Percentiles rank a stretch among this genome's conserved stretches.
phyloP scores from a whole-genome alignment of 2,329 filamentous ascomycete genomes.

The Escovopsis weberi region DNA sequence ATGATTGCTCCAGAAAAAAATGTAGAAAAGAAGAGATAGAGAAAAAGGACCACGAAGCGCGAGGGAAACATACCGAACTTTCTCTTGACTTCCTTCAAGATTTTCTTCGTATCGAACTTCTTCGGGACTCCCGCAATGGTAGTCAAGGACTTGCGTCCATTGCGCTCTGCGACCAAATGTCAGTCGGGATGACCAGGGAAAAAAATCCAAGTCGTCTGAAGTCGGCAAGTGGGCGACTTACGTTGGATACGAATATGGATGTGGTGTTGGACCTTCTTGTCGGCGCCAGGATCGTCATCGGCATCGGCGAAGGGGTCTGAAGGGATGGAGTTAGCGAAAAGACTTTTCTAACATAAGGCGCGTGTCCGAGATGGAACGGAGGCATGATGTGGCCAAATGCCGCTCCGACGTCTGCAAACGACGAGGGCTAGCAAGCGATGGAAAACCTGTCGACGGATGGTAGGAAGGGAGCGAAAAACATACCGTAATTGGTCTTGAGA shows the following conservation, averaged over 20 bases:
- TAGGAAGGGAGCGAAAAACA: conserved; percentile 21
- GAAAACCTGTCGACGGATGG: neutral
- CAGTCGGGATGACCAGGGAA: conserved; percentile 18
- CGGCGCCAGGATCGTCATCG: conserved; percentile 97
- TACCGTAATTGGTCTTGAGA: conserved; percentile 89
- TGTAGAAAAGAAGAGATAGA: neutral
- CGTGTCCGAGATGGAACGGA: no score
- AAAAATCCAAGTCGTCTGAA: conserved; percentile 1
- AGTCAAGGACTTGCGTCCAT: conserved; percentile 99
- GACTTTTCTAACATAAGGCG: neutral
- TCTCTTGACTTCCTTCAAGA: conserved; percentile 99
- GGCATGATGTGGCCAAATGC: no score
- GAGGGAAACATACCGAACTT: conserved; percentile 61
- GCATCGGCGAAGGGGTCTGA: conserved; percentile 99
- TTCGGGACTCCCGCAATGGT: conserved; percentile 97
- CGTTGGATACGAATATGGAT: conserved; percentile 99
- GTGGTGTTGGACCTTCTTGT: conserved; percentile 91
- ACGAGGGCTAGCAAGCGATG: neutral
- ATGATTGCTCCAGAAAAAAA: neutral
- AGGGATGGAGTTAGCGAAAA: neutral
- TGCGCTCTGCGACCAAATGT: conserved; percentile 60
- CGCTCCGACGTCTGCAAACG: no score
- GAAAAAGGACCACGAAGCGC: no score
- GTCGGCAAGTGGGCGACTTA: conserved; percentile 35
- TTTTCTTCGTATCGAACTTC: conserved; percentile 99